Evolutionary conservation across 306 rosid genomes (phyloP), one percentile per base, ranked within the genome.

Genomic region (Rosa chinensis): DNA sequence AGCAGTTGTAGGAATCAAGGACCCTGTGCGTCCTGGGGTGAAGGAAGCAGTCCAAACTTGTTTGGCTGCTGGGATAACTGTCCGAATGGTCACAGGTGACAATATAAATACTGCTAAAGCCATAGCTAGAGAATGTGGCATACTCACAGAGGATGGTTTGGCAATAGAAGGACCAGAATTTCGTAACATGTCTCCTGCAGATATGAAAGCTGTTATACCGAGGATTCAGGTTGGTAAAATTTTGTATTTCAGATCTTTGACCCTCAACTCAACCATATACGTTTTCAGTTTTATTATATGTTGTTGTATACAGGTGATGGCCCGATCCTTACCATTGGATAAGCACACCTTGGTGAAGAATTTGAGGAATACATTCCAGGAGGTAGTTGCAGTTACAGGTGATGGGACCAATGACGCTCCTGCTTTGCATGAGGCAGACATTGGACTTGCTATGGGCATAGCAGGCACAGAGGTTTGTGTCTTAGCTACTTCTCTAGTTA

Each of bases 361-460:
- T 87, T 83, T 93, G 89, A 91, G 88, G 79, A 81, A 61, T 43
- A 83, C 79, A 86, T 92, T 94, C 76, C 89, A 83, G 9, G 99
- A 95, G 88, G 93, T 95, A 49, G 97, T 95, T 61, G 98, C 99
- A 42, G 99, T 95, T 73, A 95, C 98, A 45, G 99, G 99, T 0
- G 99, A 95, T 81, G 99, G 99, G 80, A 93, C 96, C 74, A 93
- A 93, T 63, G 99, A 95, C 62, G 99, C 99, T 66, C 99, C 98
- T 74, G 99, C 99, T 73, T 82, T 95, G 89, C 93, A 80, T 71
- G 99, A 95, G 85, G 75, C 99, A 49, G 97, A 95, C 87, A 95
- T 95, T 73, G 99, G 99, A 83, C 97, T 95, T 81, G 94, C 99
- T 61, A 95, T 95, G 99, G 99, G 99, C 77, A 93, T 95, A 83